phyloP scores from a whole-genome alignment of 768 basidiomycete species.

The Boletellus ananiceps region DNA sequence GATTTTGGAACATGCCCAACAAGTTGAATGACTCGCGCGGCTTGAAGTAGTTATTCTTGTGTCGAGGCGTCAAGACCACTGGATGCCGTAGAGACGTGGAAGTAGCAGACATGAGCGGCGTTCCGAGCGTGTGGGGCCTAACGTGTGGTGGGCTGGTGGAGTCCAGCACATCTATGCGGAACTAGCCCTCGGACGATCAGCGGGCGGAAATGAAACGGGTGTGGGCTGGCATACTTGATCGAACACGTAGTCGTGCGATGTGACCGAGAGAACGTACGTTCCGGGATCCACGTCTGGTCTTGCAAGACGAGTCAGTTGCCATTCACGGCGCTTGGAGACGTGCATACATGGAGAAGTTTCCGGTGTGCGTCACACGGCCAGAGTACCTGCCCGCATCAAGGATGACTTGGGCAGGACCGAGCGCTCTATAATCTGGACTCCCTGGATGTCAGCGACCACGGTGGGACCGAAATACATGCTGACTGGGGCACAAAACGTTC shows the following conservation, averaged over 20 bases:
- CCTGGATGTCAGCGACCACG: slow-evolving; percentile 7
- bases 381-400: slow-evolving; percentile 55
- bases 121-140: slow-evolving; percentile 62
- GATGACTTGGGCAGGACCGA: slow-evolving; percentile 55
- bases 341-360: slow-evolving; percentile 64
- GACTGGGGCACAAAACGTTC: slow-evolving; percentile 69
- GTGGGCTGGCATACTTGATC: slow-evolving; percentile 50
- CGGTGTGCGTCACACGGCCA: slow-evolving; percentile 52
- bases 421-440: slow-evolving; percentile 31
- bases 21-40: slow-evolving; percentile 71
- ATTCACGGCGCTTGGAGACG: background rate
- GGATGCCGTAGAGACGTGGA: slow-evolving; percentile 57
- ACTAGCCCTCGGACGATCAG: slow-evolving; percentile 34
- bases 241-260: slow-evolving; percentile 63
- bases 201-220: background rate
- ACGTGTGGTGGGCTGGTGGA: slow-evolving; percentile 46
- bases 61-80: slow-evolving; percentile 49
- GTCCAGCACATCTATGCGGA: slow-evolving; percentile 60
- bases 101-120: slow-evolving; percentile 58
- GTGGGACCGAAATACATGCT: slow-evolving; percentile 11
- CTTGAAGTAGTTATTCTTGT: slow-evolving; percentile 60
- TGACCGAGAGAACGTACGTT: slow-evolving; percentile 63
- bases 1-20: slow-evolving; percentile 71
- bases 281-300: slow-evolving; percentile 69
- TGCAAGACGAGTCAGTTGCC: slow-evolving; percentile 10